Conservation (phyloP, 805 yeast genomes). For the Henningerozyma blattae region DNA sequence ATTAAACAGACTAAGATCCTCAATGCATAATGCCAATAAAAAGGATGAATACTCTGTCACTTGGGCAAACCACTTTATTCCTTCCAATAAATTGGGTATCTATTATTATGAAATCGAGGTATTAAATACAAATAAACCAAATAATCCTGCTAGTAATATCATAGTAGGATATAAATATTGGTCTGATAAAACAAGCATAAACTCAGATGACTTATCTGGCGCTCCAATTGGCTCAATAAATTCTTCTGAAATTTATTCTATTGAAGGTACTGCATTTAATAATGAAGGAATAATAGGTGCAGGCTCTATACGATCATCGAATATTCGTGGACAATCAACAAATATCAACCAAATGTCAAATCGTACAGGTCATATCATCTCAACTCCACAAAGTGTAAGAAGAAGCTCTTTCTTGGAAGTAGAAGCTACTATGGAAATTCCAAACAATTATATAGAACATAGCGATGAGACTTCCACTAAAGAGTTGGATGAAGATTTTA, state of each 20-base stretch:
- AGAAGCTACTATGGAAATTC: slow-evolving; percentile 3
- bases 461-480: background rate
- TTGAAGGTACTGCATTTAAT: too few relatives aligned
- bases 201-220: background rate
- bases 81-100: slow-evolving; percentile 13
- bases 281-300: background rate
- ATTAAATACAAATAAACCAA: slow-evolving; percentile 14
- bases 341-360: background rate
- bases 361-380: background rate
- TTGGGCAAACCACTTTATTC: slow-evolving; percentile 18
- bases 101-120: slow-evolving; percentile 22
- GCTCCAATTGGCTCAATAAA: too few relatives aligned
- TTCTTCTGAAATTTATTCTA: too few relatives aligned
- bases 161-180: slow-evolving; percentile 19
- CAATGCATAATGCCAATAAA: slow-evolving; percentile 8
- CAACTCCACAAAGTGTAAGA: background rate
- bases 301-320: too few relatives aligned
- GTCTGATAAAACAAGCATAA: background rate
- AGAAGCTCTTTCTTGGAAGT: slow-evolving; percentile 7
- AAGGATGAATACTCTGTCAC: slow-evolving; percentile 18
- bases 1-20: slow-evolving; percentile 13
- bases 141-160: slow-evolving; percentile 17
- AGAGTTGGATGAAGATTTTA: slow-evolving; percentile 15
- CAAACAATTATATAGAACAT: slow-evolving; percentile 3
- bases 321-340: background rate